Base-by-base conservation (phyloP, 1,139 yeast genomes). In the Candida tunisiensis region DNA sequence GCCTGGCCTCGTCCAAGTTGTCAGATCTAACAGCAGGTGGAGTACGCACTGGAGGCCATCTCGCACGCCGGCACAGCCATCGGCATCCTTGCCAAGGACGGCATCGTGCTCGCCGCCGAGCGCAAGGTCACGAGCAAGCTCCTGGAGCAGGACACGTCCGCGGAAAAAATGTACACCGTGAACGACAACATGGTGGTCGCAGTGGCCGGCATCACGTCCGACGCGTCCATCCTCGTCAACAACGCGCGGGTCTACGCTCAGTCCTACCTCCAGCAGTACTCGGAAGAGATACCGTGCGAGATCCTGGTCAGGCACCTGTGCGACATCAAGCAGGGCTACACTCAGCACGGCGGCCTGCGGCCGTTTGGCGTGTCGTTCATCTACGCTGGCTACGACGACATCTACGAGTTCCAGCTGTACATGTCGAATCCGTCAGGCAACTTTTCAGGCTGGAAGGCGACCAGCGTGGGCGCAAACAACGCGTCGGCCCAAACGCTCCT, bases 151-250 rank as follows among this genome's bases (percentile, higher is more conserved):
- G 96, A 85, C 50, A 78, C 88, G 16, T 69, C 82, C 16, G 83
- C 94, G 23, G 99, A 88, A 55, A 88, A 88, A 55, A 67, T 91
- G 56, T 88, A 85, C 55, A 67, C 72, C 21, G 59, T 88, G 47
- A 80, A 77, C 53, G 85, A 71, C 51, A 73, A 75, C 44, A 77
- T 77, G 62, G 65, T 85, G 28, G 82, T 92, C 43, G 94, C 96
- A 1, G 99, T 91, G 19, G 98, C 99, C 1, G 99, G 99, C 27
- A 75, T 88, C 72, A 91, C 91, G 25, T 91, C 96, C 1, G 99
- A 91, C 54, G 98, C 98, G 2, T 75, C 83, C 24, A 85, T 88
- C 34, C 65, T 91, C 40, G 79, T 91, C 40, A 78, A 82, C 51
- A 71, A 72, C 42, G 93, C 94, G n/a, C 65, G 98, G 41, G 66